Evolutionary conservation across 1,139 yeast species (phyloP).

Genomic region (Geotrichum citri-aurantii): DNA sequence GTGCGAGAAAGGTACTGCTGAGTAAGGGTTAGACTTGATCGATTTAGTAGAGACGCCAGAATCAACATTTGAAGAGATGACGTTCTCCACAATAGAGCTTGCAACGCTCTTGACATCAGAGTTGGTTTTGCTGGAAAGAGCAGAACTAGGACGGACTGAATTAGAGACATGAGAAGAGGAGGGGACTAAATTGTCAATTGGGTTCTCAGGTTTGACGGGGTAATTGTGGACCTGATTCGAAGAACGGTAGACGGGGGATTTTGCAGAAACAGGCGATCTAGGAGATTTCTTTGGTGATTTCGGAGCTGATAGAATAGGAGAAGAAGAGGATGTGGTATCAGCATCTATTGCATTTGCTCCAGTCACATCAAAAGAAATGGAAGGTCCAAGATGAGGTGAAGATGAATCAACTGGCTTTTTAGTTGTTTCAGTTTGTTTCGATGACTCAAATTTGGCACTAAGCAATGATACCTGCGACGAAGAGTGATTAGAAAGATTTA

Average conservation of each 20-base stretch:
- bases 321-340: neutral
- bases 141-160: neutral
- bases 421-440: neutral
- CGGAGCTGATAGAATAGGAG: neutral
- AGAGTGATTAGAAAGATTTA: neutral
- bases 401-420: neutral
- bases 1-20: neutral
- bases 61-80: neutral
- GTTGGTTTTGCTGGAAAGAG: neutral
- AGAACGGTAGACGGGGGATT: neutral
- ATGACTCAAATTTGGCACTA: conserved; percentile 14
- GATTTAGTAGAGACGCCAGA: neutral
- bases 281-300: neutral
- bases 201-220: neutral
- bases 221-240: neutral
- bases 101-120: neutral
- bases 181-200: neutral
- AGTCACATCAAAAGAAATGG: neutral
- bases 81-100: neutral
- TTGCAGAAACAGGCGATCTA: neutral
- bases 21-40: neutral
- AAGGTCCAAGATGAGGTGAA: neutral
- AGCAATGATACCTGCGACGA: conserved; percentile 9
- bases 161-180: neutral
- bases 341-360: neutral